These are phyloP conservation scores for Aureobasidium sp. DNA, from an alignment of 2,329 filamentous ascomycete genomes.

Conservation along the genomic window DNA sequence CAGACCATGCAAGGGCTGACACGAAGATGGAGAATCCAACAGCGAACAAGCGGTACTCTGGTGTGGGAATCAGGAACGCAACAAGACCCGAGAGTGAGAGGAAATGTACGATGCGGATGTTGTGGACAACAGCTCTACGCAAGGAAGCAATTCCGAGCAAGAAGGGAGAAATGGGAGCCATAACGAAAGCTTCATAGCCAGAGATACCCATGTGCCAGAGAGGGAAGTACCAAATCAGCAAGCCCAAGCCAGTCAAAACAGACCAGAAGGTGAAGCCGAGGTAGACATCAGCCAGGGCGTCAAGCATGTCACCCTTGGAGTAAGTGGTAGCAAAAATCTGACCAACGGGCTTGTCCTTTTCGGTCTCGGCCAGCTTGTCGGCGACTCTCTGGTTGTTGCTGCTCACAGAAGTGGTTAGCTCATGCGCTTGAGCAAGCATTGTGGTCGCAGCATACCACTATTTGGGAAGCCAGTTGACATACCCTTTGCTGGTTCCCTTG, in stretches of 20 bases:
- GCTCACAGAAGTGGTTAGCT: slow-evolving; percentile 1
- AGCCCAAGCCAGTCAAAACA: slow-evolving; percentile 77
- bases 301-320: slow-evolving; percentile 65
- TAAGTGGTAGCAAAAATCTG: slow-evolving; percentile 66
- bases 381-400: slow-evolving; percentile 42
- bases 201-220: slow-evolving; percentile 99
- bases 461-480: slow-evolving; percentile 91
- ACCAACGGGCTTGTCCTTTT: slow-evolving; percentile 63
- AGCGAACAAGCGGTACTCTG: slow-evolving; percentile 68
- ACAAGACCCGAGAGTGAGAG: slow-evolving; percentile 76
- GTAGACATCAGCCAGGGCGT: slow-evolving; percentile 82
- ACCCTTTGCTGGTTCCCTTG: slow-evolving; percentile 91
- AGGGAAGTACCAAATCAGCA: slow-evolving; percentile 92
- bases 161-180: slow-evolving; percentile 75
- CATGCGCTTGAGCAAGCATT: not conserved
- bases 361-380: slow-evolving; percentile 23
- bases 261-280: slow-evolving; percentile 97
- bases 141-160: slow-evolving; percentile 65
- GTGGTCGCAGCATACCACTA: slow-evolving; percentile 39
- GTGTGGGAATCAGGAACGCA: slow-evolving; percentile 68
- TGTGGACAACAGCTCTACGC: slow-evolving; percentile 59
- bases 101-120: slow-evolving; percentile 62
- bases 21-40: slow-evolving; percentile 75
- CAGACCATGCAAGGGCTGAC: slow-evolving; percentile 76
- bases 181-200: slow-evolving; percentile 84